Base-by-base conservation (phyloP, 257 asterid species). In the Solanum lycopersicoides region DNA sequence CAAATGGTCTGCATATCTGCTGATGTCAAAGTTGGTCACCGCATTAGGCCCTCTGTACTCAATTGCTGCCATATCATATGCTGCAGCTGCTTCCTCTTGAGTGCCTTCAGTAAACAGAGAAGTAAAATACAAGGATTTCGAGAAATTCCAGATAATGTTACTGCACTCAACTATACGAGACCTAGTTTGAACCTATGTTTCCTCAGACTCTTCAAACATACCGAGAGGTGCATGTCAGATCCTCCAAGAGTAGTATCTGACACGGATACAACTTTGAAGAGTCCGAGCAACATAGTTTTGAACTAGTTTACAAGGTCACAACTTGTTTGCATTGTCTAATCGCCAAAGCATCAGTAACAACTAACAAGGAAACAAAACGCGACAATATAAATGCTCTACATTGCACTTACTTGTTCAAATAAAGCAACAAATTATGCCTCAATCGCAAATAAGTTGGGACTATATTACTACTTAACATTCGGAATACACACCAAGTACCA, bases 31-130 rank as follows among this genome's bases (percentile, higher is more conserved):
- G 89, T 96, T 96, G 30, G 99, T 96, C 5, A 96, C 95, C 0
- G 99, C 99, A 32, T 91, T 92, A 9, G 96, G 87, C 5, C 99
- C 99, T 89, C 98, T 83, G 89, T 87, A 93, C 73, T 93, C 93
- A 80, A 96, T 93, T 18, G 99, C 99, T 83, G 99, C 99, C 94
- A 88, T 89, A 88, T 96, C 99, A 83, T 96, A 96, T 37, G 99
- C 98, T 34, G 90, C 91, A 0, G 99, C 99, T 37, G 99, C 99
- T 91, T 96, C 98, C 92, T 96, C 99, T 92, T 96, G 95, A 9
- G 98, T 96, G 89, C 90, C 94, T 92, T 71, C 34, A 42, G 28
- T 16, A 71, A 87, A 21, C 9, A 21, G 4, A 11, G 4, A 80
- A 68, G 42, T 25, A 32, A 66, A 66, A 41, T 3, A 42, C 68